phyloP scores from a whole-genome alignment of 106 monocot species.

The Phalaenopsis equestris region DNA sequence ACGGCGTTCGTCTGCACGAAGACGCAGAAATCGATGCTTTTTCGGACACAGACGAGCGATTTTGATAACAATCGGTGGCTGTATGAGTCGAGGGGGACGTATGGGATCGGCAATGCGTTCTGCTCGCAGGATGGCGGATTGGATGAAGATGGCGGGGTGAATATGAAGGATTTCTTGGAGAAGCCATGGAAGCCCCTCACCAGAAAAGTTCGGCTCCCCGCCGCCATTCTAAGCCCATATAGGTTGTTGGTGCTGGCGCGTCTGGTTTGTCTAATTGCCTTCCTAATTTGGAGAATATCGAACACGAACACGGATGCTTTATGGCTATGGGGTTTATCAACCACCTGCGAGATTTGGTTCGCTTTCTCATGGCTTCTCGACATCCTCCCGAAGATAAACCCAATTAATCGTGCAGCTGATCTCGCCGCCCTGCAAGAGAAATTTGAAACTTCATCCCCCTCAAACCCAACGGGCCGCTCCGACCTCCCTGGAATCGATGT shows the following conservation, averaged over 20 bases:
- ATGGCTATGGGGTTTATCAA: constrained; percentile 90
- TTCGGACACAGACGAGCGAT: constrained; percentile 75
- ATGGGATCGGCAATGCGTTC: constrained; percentile 83
- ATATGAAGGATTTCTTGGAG: constrained; percentile 66
- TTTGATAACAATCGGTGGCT: constrained; percentile 90
- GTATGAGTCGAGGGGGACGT: constrained; percentile 83
- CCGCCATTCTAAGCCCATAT: constrained; percentile 42
- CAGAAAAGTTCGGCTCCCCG: constrained; percentile 46
- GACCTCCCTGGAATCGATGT: constrained; percentile 62
- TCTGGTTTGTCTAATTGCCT: constrained; percentile 33
- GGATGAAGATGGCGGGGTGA: constrained; percentile 28
- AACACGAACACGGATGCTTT: constrained; percentile 81
- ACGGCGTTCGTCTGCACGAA: constrained; percentile 46
- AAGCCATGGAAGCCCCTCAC: constrained; percentile 96
- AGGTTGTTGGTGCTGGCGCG: constrained; percentile 54
- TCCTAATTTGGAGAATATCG: constrained; percentile 57
- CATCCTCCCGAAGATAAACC: constrained; percentile 85
- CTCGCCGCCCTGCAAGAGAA: constrained; percentile 61
- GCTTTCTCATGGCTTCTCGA: constrained; percentile 91
- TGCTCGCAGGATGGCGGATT: constrained; percentile 38
- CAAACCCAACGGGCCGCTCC: constrained; percentile 52
- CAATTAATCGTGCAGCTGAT: constrained; percentile 80
- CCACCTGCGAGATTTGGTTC: constrained; percentile 88
- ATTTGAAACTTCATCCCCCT: constrained; percentile 41
- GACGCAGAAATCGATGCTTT: constrained; percentile 54